Evolutionary conservation across 1,139 yeast genomes (phyloP).

Genomic region (Pichia sp.): DNA sequence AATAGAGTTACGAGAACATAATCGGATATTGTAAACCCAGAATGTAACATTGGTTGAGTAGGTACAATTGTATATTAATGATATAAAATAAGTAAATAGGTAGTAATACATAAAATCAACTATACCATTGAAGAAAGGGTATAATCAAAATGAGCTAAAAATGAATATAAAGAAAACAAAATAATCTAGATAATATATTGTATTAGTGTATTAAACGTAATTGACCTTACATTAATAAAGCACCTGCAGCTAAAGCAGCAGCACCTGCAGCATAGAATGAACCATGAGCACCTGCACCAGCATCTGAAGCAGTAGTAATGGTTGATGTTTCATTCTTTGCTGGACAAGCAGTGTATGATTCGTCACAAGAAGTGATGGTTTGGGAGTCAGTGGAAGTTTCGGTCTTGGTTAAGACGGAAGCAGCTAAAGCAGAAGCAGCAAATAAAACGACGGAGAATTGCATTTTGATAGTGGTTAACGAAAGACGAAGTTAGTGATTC

Average conservation of each 20-base stretch:
- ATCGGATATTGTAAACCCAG: too few species aligned
- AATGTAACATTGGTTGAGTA: too few species aligned
- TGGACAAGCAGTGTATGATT: slow-evolving; percentile 13
- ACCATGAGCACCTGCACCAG: slow-evolving; percentile 18
- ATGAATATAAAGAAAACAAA: background rate
- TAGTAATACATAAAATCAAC: background rate
- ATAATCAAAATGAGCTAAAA: background rate
- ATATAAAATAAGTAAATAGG: background rate
- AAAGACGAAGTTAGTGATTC: slow-evolving; percentile 9
- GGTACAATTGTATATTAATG: background rate
- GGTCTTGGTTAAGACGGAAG: slow-evolving; percentile 7
- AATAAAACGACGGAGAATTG: slow-evolving; percentile 16
- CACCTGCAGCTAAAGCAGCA: slow-evolving; percentile 26
- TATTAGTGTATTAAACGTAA: background rate
- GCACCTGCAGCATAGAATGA: slow-evolving; percentile 26
- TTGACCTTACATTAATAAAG: slow-evolving; percentile 21
- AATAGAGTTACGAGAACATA: too few species aligned
- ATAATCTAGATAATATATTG: background rate
- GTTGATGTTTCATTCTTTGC: slow-evolving; percentile 4
- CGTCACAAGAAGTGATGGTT: slow-evolving; percentile 15
- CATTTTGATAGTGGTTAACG: slow-evolving; percentile 14
- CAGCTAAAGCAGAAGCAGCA: slow-evolving; percentile 16
- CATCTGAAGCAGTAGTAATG: slow-evolving; percentile 14
- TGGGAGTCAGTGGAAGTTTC: slow-evolving; percentile 7
- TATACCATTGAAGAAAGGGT: background rate